Base-by-base conservation (phyloP, 768 basidiomycete genomes). In the Russula brevipes region DNA sequence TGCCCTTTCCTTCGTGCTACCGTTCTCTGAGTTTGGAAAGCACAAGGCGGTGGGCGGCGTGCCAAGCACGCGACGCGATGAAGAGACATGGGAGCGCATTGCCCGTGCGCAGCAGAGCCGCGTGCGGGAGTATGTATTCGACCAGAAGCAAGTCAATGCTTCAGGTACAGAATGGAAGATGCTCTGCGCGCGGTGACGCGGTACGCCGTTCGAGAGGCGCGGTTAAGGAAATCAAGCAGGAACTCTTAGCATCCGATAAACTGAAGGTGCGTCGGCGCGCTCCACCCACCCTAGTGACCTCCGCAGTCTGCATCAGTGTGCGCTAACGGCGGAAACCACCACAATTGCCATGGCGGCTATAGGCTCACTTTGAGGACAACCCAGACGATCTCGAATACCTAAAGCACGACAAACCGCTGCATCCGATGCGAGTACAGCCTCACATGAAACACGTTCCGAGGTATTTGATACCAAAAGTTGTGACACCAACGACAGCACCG, bases 361-460 rank as follows among this genome's bases (percentile, higher is more conserved):
- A 98, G 95, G 93, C 94, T 6, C 96, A 98, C 74, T 98, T 99
- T 66, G 94, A 98, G 71, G 94, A 98, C 71, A 94, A 98, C 71
- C 96, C 96, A 1, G 79, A 91, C 8, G 95, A 98, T 71, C 80
- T 98, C 11, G 92, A 94, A 59, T 97, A 86, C 72, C 78, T 98
- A 50, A 85, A 92, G 2, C 97, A 98, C 74, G 97, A 99, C 75
- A 93, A 94, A 68, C 90, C 95, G 5, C 78, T 98, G 5, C 92
- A 96, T 69, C 94, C 95, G 0, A 87, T 88, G 33, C 82, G 94
- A 51, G 80, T 95, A 11, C 95, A 97, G 72, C 76, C 93, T 1
- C 95, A 98, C 73, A 91, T 98, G 86, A 98, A 96, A 73, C 90
- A 95, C 74, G 85, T 98, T 5, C 97, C 96, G 1, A 88, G 86